Evolutionary conservation across 2,329 filamentous ascomycete species (phyloP).

Genomic region (Plenodomus biglobosus): DNA sequence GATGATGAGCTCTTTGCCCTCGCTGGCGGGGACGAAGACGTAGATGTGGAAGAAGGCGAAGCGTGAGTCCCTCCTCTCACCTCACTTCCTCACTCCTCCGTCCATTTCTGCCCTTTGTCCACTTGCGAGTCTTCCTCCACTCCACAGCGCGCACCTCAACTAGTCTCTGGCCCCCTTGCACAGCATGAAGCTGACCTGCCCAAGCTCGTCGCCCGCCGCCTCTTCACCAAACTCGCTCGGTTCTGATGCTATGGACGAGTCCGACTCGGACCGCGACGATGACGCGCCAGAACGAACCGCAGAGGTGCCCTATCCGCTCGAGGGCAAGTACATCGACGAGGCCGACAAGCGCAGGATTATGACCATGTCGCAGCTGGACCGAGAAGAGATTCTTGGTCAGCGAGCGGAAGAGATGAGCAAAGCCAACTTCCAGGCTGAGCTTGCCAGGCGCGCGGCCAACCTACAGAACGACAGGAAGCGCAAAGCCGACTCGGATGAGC

Average conservation of each 20-base stretch:
- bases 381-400: constrained; percentile 86
- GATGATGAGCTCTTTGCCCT: constrained; percentile 93
- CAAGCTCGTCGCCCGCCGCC: constrained; percentile 66
- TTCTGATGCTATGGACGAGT: constrained; percentile 87
- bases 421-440: constrained; percentile 76
- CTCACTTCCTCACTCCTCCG: constrained; percentile 6
- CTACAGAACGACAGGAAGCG: constrained; percentile 67
- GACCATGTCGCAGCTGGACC: constrained; percentile 83
- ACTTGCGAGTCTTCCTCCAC: constrained; percentile 14
- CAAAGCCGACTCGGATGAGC: constrained; percentile 75
- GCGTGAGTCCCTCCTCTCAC: constrained; percentile 62
- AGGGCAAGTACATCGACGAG: constrained; percentile 72
- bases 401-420: constrained; percentile 81
- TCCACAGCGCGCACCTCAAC: constrained; percentile 5
- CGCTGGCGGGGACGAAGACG: constrained; percentile 69
- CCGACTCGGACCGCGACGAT: constrained; percentile 55
- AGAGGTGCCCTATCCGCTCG: constrained; percentile 75
- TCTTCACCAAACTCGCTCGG: constrained; percentile 71
- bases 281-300: constrained; percentile 55
- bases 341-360: constrained; percentile 66
- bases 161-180: constrained; percentile 6
- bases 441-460: constrained; percentile 72
- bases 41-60: constrained; percentile 74
- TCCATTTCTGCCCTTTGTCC: constrained; percentile 3
- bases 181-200: constrained; percentile 33